These are phyloP conservation scores for Boletus huronensis DNA, from an alignment of 768 basidiomycete species.

Conservation along the genomic window DNA sequence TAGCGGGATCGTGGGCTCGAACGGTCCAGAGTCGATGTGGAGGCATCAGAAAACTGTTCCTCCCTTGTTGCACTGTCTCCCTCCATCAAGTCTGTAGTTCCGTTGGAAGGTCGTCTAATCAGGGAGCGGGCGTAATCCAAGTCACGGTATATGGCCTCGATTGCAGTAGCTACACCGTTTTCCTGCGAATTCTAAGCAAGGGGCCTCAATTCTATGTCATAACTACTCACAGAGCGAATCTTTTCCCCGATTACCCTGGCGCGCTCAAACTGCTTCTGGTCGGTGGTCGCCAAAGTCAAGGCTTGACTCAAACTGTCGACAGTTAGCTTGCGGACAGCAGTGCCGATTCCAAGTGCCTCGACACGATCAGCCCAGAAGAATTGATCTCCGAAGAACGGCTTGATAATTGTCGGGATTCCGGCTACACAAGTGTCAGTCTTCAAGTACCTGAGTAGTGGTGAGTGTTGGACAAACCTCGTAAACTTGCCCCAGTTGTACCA, in stretches of 20 bases:
- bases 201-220: neutral
- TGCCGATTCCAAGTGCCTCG: conserved; percentile 92
- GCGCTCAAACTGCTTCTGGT: conserved; percentile 82
- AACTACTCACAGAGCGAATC: conserved; percentile 65
- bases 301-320: conserved; percentile 76
- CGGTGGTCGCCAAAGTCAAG: conserved; percentile 76
- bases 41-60: conserved; percentile 31
- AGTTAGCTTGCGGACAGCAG: conserved; percentile 83
- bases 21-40: conserved; percentile 28
- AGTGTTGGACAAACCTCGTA: conserved; percentile 61
- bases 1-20: conserved; percentile 44
- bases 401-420: conserved; percentile 92
- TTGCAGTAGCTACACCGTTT: conserved; percentile 89
- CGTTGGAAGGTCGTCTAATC: conserved; percentile 54
- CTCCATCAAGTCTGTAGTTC: conserved; percentile 22
- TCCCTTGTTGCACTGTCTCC: conserved; percentile 23
- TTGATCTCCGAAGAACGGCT: conserved; percentile 97
- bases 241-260: conserved; percentile 83
- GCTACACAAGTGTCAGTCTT: conserved; percentile 40
- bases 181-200: conserved; percentile 52
- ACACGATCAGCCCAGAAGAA: conserved; percentile 98
- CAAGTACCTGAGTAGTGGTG: neutral
- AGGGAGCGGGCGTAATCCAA: conserved; percentile 90
- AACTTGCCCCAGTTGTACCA: conserved; percentile 91
- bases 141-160: conserved; percentile 95